A percentile compares a stretch with the other conserved stretches of the same genome.
Conservation (phyloP, 1,284 basidiomycete genomes). For the Quambalaria eucalypti region DNA sequence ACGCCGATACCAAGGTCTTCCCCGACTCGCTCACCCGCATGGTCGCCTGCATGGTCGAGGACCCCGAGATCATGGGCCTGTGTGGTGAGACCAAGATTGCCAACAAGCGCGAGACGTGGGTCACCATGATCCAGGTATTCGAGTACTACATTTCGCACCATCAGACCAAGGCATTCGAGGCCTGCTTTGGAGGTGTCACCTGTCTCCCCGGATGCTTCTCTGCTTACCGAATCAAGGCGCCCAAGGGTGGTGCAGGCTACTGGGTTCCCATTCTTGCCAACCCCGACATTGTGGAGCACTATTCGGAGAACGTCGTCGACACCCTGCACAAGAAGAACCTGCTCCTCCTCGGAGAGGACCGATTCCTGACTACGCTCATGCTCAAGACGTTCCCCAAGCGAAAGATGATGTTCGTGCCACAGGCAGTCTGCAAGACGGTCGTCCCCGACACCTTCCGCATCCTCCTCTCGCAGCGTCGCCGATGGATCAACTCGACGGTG, state of each 20-base stretch:
- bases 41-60: slow-evolving; percentile 51
- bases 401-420: slow-evolving; percentile 51
- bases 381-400: slow-evolving; percentile 51
- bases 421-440: slow-evolving; percentile 51
- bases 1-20: slow-evolving; percentile 51
- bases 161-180: slow-evolving; percentile 57
- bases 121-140: slow-evolving; percentile 59
- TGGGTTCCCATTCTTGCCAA: slow-evolving; percentile 51
- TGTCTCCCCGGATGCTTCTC: slow-evolving; percentile 51
- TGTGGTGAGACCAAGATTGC: slow-evolving; percentile 52
- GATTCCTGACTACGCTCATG: slow-evolving; percentile 51
- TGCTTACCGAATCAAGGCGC: slow-evolving; percentile 51
- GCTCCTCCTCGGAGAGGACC: slow-evolving; percentile 50
- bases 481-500: slow-evolving; percentile 52
- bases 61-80: slow-evolving; percentile 52
- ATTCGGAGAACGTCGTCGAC: slow-evolving; percentile 52
- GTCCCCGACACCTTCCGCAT: slow-evolving; percentile 51
- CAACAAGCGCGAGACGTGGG: slow-evolving; percentile 51
- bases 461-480: slow-evolving; percentile 49
- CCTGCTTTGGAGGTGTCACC: slow-evolving; percentile 50
- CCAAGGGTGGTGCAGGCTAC: slow-evolving; percentile 50
- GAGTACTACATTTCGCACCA: slow-evolving; percentile 99
- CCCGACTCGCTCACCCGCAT: slow-evolving; percentile 50
- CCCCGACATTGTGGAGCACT: slow-evolving; percentile 51
- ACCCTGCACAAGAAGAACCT: slow-evolving; percentile 52